phyloP scores from a whole-genome alignment of 768 basidiomycete genomes.

The Thelephora ganbajun region DNA sequence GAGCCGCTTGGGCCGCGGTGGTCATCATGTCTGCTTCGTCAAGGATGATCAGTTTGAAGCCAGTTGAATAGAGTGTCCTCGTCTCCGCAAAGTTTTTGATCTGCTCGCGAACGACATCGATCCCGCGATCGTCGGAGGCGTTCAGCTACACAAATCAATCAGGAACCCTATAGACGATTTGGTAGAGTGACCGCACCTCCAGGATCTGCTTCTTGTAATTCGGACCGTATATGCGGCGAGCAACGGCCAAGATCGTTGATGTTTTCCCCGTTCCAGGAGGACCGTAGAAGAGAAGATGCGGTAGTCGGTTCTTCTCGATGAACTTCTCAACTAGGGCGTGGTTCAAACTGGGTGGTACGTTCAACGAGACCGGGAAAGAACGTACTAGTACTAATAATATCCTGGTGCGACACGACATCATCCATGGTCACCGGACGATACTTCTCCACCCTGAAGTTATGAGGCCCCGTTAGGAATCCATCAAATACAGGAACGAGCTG shows the following conservation, averaged over 20 bases:
- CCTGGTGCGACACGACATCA: constrained; percentile 94
- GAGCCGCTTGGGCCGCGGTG: constrained; percentile 88
- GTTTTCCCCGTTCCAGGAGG: constrained; percentile 99
- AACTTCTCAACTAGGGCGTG: constrained; percentile 75
- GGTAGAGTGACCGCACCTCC: constrained; percentile 40
- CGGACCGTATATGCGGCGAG: constrained; percentile 82
- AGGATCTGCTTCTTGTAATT: constrained; percentile 86
- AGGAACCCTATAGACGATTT: constrained; percentile 1
- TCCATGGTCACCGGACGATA: constrained; percentile 84
- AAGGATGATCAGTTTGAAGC: constrained; percentile 94
- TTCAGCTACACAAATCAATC: constrained; percentile 49
- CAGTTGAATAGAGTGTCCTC: constrained; percentile 79
- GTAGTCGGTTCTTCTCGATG: constrained; percentile 86
- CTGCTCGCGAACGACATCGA: constrained; percentile 96
- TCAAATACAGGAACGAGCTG: constrained; percentile 1
- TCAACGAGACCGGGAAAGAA: constrained; percentile 3
- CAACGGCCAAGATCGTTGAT: constrained; percentile 91
- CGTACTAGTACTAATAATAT: constrained; percentile 90
- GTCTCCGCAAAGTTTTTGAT: constrained; percentile 98
- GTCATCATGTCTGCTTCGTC: constrained; percentile 99
- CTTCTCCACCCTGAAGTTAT: constrained; percentile 78
- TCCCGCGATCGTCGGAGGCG: constrained; percentile 96
- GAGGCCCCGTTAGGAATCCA: constrained; percentile 2
- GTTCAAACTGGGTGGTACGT: constrained; percentile 1
- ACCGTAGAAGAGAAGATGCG: constrained; percentile 93